phyloP scores from a whole-genome alignment of 805 yeast species.

The Pichia exigua region DNA sequence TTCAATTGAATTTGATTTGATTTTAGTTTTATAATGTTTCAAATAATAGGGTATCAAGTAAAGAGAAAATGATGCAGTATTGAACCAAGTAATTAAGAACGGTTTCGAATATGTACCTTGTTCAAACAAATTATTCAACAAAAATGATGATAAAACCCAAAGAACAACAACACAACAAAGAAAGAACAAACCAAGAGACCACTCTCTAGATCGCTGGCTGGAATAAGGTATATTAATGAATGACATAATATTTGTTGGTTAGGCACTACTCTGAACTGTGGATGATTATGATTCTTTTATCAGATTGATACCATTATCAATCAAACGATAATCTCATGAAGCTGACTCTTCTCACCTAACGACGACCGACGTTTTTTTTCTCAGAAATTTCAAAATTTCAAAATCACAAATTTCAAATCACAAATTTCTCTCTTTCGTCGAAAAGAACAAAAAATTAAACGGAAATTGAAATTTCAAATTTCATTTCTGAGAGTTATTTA shows the following conservation, averaged over 20 bases:
- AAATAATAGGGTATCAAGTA: constrained; percentile 57
- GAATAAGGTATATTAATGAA: background rate
- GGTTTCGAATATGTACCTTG: constrained; percentile 71
- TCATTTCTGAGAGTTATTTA: background rate
- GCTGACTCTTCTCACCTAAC: background rate
- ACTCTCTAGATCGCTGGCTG: constrained; percentile 27
- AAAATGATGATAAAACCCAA: constrained; percentile 88
- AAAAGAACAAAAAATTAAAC: background rate
- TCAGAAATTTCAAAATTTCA: background rate
- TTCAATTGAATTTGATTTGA: background rate
- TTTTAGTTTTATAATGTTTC: constrained; percentile 9
- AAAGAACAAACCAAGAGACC: constrained; percentile 75
- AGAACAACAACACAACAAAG: constrained; percentile 68
- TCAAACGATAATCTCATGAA: background rate
- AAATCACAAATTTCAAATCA: background rate
- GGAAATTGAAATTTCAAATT: background rate
- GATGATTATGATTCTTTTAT: background rate
- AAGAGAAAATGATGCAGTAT: constrained; percentile 75
- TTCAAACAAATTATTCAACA: constrained; percentile 72
- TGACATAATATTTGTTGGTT: background rate
- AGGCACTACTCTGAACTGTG: no score
- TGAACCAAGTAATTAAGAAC: constrained; percentile 83
- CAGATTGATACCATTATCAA: background rate
- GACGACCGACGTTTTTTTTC: background rate
- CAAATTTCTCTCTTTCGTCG: background rate